These are phyloP conservation scores for Monascus purpureus DNA, from an alignment of 495 filamentous ascomycete genomes.

Conservation along the genomic window DNA sequence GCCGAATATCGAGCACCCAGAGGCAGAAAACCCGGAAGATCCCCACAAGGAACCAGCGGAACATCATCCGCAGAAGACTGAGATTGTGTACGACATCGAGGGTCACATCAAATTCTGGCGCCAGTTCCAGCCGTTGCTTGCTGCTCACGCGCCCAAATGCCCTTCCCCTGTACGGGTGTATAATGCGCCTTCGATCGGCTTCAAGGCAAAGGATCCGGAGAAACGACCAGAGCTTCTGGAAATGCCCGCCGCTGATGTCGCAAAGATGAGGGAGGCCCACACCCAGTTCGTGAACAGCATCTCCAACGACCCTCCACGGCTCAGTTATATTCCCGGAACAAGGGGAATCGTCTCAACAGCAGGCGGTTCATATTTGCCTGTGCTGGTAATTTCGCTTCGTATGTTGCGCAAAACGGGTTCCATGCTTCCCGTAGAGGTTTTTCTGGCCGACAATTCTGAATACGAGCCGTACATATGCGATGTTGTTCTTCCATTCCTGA, in stretches of 20 bases:
- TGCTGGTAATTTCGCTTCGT: conserved; percentile 29
- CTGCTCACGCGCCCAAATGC: conserved; percentile 8
- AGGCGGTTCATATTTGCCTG: conserved; percentile 20
- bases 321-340: conserved; percentile 23
- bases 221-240: conserved; percentile 17
- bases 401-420: conserved; percentile 38
- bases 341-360: conserved; percentile 32
- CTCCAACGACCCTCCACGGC: conserved; percentile 12
- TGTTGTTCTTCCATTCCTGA: conserved; percentile 22
- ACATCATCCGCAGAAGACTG: neutral
- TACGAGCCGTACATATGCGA: conserved; percentile 37
- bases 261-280: conserved; percentile 19
- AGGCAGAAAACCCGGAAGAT: conserved; percentile 3
- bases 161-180: conserved; percentile 9
- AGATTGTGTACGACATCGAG: neutral
- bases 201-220: conserved; percentile 10
- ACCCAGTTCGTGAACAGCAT: conserved; percentile 22
- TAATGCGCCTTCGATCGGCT: conserved; percentile 10
- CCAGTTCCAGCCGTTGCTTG: conserved; percentile 12
- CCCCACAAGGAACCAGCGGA: neutral
- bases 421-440: conserved; percentile 37
- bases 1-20: conserved; percentile 2
- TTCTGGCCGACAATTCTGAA: conserved; percentile 25
- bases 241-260: conserved; percentile 16
- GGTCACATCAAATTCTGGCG: conserved; percentile 16